Base-by-base conservation (phyloP, 2,329 filamentous ascomycete genomes). In the Alternaria burnsii region DNA sequence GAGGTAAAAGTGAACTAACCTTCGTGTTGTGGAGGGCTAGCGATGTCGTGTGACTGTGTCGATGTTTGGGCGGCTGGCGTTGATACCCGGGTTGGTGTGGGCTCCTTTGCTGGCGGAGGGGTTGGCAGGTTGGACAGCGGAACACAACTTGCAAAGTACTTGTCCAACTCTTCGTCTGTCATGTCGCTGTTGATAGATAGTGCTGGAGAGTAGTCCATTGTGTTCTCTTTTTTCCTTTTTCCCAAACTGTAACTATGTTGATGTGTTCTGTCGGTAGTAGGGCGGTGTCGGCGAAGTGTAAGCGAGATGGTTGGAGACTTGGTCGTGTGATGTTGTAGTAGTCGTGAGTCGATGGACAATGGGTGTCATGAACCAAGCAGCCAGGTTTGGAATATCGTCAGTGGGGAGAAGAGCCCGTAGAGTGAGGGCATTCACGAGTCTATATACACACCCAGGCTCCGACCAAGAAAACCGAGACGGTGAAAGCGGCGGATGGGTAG, bases 81-180 rank as follows among this genome's bases (percentile, higher is more conserved):
- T 44, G 60, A 53, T 52, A 47, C 43, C 40, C 52, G 42, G 40
- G 53, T 55, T 36, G 62, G 52, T 42, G 64, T 60, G 50, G 65
- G 64, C 61, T 73, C 67, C 66, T 73, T 76, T 53, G 68, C 69
- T 20, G 75, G 76, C n/a, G 78, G 78, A 57, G 78, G 78, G 16
- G 78, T 80, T 7, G 78, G 78, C 22, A 80, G 68, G 65, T 75
- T 78, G 32, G 77, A 79, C 41, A 79, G 68, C 47, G 77, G 78
- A 26, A 76, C 74, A 46, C 76, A 80, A 55, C 63, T 75, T 41
- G 75, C 77, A 63, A 80, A 77, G 67, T 79, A 80, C 57, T 63
- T 65, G 47, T 80, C 78, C 64, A 79, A 57, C 59, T 79, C 76
- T 55, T 78, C 77, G 57, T 78, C 74, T 46, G 76, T 76, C 66